Evolutionary conservation across 148 eudicot genomes (phyloP).

Genomic region (Rhododendron simsii): DNA sequence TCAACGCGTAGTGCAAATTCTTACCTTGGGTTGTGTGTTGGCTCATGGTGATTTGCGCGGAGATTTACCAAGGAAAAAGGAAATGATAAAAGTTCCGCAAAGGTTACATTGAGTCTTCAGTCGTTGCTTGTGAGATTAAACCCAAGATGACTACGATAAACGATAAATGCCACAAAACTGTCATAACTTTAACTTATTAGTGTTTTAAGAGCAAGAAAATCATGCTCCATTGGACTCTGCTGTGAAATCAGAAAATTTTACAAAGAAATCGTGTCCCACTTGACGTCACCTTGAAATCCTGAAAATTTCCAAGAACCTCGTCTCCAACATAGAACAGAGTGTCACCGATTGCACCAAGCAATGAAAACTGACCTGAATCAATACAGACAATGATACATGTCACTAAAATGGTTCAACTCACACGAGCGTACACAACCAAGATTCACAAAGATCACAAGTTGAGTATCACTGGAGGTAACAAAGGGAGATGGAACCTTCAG

Average conservation of each 20-base stretch:
- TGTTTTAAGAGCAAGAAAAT: neutral
- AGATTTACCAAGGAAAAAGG: neutral
- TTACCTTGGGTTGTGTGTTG: neutral
- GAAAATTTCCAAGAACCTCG: neutral
- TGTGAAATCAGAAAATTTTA: neutral
- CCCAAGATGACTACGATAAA: neutral
- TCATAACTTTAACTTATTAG: neutral
- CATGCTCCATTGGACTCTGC: neutral
- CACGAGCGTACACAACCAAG: neutral
- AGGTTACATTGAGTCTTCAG: too few relatives aligned
- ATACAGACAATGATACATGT: neutral
- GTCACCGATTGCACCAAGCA: neutral
- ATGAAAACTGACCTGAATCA: neutral
- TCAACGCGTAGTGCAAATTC: neutral
- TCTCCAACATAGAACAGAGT: neutral
- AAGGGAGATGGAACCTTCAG: slow-evolving; percentile 16
- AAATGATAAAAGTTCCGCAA: neutral
- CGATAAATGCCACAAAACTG: neutral
- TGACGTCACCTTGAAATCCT: neutral
- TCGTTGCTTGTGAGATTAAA: neutral
- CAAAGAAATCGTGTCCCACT: neutral
- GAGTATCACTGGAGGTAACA: neutral
- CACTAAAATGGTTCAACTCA: neutral
- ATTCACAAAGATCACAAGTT: too few relatives aligned
- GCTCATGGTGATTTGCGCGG: neutral